phyloP scores from a whole-genome alignment of 306 rosid genomes.

The Gastrolobium villosum region DNA sequence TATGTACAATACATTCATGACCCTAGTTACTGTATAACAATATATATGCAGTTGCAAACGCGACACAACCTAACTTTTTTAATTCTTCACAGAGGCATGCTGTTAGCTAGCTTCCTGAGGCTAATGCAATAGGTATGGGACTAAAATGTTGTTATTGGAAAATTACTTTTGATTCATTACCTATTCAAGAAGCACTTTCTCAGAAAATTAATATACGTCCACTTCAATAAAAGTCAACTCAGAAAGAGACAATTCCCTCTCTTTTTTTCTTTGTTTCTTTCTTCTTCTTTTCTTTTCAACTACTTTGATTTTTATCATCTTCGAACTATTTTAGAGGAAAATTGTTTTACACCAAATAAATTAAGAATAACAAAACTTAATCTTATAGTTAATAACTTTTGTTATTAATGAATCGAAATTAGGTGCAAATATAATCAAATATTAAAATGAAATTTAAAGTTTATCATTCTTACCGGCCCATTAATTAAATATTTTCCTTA shows the following conservation, averaged over 20 bases:
- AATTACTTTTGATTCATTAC: background rate
- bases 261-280: background rate
- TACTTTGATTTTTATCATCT: background rate
- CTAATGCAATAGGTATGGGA: background rate
- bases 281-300: constrained; percentile 9
- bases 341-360: no score
- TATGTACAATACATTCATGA: constrained; percentile 1
- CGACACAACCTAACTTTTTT: constrained; percentile 41
- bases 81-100: constrained; percentile 13
- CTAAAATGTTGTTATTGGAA: background rate
- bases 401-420: no score
- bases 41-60: constrained; percentile 29
- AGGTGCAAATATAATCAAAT: no score
- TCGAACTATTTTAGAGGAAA: no score
- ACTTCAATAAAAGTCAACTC: constrained; percentile 32
- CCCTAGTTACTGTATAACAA: constrained; percentile 36
- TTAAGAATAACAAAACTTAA: no score
- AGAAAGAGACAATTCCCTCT: constrained; percentile 5
- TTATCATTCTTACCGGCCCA: no score
- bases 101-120: constrained; percentile 37
- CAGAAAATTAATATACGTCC: background rate
- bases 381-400: no score
- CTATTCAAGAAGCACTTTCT: background rate
- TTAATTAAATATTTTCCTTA: no score
- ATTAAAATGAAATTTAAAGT: no score